Base-by-base conservation (phyloP, 164 flowering plant species). In the Dillenia turbinata region DNA sequence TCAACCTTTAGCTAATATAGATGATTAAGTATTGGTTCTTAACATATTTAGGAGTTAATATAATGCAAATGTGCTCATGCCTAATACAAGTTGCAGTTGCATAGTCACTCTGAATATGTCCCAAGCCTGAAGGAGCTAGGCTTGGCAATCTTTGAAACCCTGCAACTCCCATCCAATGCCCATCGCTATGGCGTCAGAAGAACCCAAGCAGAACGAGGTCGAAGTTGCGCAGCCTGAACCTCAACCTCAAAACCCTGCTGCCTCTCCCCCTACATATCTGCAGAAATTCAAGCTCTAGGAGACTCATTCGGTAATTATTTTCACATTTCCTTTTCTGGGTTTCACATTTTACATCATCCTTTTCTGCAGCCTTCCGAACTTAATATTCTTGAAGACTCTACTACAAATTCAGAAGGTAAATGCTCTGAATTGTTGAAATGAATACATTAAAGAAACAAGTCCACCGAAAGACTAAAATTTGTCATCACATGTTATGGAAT, bases 401-500 rank as follows among this genome's bases (percentile, higher is more conserved):
- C 92, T n/a, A 60, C 73, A 5, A 92, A 92, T 67, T 73, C 99
- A 5, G 83, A 84, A 70, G 54, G 11, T 16, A 94, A 95, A 70
- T 85, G 91, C 68, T 74, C 46, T 59, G 98, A 88, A 45, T 75
- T 95, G 54, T 71, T 90, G 62, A 78, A 70, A 71, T 81, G 96
- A 63, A 80, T 92, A 65, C 78, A 87, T 69, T 94, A 87, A 71
- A 97, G 97, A 63, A 95, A 95, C 80, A 82, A 50, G 81, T 56
- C 82, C 7, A 84, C 88, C 9, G 99, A 97, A 47, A 97, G 99
- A 52, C 88, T 95, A 60, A 88, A 83, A 76, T 81, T 85, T 68
- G 92, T 90, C 51, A 82, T 92, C 51, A 73, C 70, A 53, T 92
- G 97, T 65, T 95, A 90, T 78, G 99, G 99, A 54, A 88, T 95